Conservation (phyloP, 2,329 filamentous ascomycete species). For the Paraphoma sp. region DNA sequence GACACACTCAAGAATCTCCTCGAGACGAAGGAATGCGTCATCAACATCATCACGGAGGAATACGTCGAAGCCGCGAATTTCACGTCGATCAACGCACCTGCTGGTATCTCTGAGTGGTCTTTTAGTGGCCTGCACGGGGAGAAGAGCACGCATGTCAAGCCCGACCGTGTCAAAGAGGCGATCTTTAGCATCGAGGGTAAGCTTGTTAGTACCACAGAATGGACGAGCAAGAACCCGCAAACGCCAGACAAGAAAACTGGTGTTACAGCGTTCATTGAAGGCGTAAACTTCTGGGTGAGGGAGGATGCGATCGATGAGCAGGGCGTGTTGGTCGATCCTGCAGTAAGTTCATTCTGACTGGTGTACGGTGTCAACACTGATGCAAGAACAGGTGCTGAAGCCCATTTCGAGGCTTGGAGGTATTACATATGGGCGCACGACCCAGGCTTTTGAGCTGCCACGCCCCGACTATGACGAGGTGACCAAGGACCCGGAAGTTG, state of each 20-base stretch:
- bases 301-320: conserved; percentile 88
- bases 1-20: conserved; percentile 79
- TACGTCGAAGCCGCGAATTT: conserved; percentile 88
- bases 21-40: conserved; percentile 72
- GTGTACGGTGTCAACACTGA: not conserved
- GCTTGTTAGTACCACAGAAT: conserved; percentile 76
- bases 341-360: conserved; percentile 53
- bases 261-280: conserved; percentile 79
- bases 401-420: conserved; percentile 83
- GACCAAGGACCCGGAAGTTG: conserved; percentile 60
- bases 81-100: conserved; percentile 78
- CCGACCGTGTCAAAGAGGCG: conserved; percentile 79
- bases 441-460: conserved; percentile 74
- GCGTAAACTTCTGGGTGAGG: conserved; percentile 84
- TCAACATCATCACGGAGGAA: conserved; percentile 87
- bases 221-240: conserved; percentile 67
- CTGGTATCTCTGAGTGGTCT: conserved; percentile 79
- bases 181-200: conserved; percentile 84
- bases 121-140: conserved; percentile 77
- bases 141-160: conserved; percentile 68
- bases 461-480: conserved; percentile 59
- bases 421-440: conserved; percentile 79
- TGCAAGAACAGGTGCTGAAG: conserved; percentile 64
- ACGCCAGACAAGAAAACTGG: conserved; percentile 77
- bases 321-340: conserved; percentile 74